A percentile compares a stretch with the other conserved stretches of the same genome.
Evolutionary conservation across 140 eudicot genomes (phyloP).

Genomic region (Anethum foeniculum): DNA sequence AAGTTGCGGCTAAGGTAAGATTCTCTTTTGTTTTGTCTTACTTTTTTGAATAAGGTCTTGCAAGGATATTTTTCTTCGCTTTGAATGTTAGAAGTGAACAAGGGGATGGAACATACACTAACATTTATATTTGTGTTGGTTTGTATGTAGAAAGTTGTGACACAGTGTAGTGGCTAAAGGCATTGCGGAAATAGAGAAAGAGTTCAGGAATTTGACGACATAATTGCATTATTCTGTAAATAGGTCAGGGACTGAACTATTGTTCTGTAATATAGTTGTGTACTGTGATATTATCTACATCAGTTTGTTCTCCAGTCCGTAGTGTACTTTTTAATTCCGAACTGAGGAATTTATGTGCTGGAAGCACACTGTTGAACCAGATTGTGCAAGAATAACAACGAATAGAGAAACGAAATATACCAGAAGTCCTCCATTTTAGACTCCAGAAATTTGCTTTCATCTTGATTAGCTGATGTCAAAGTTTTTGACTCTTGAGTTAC

Average conservation of each 20-base stretch:
- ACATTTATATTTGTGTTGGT: background rate
- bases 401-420: background rate
- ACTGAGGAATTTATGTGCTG: background rate
- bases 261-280: slow-evolving; percentile 21
- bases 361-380: background rate
- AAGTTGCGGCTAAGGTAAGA: background rate
- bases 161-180: background rate
- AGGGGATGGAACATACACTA: background rate
- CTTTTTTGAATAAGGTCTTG: background rate
- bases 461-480: background rate
- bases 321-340: background rate
- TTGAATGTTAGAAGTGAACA: background rate
- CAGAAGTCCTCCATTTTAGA: background rate
- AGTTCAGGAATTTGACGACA: slow-evolving; percentile 16
- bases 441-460: background rate
- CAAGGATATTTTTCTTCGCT: background rate
- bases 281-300: slow-evolving; percentile 14
- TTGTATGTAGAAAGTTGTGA: background rate
- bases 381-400: background rate
- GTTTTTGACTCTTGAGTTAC: background rate
- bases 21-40: background rate
- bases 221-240: slow-evolving; percentile 16
- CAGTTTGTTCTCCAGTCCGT: slow-evolving; percentile 15
- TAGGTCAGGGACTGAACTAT: slow-evolving; percentile 17
- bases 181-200: background rate